Evolutionary conservation across 2,329 filamentous ascomycete species (phyloP), one percentile per base, ranked within the genome.

Genomic region (Leptographium galeiforme): DNA sequence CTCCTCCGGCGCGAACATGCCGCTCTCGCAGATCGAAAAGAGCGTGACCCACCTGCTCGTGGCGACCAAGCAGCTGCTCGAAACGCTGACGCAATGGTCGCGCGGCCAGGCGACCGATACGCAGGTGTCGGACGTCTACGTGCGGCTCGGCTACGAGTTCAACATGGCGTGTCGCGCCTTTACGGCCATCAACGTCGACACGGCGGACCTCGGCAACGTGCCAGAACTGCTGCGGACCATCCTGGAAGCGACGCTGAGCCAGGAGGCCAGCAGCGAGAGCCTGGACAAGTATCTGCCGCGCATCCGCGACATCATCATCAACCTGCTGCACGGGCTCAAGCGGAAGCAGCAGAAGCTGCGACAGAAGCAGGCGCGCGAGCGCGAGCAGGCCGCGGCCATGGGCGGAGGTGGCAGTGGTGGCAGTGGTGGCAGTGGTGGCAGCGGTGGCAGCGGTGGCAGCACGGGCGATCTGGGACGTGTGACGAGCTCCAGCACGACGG

Each of bases 251-350:
- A 98, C 93, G 1, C 76, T 98, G 39, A 97, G 91, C 67, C 93
- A 98, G 65, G 90, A 97, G 70, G 93, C 93, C 6, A 96, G 88
- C 61, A 84, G 90, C 50, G 85, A 94, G 65, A 96, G 90, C 67
- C 76, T 98, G 56, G 93, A 98, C 67, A 87, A 86, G 66, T 98
- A 95, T 67, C 74, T 98, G 36, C 93, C 93, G 1, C 82, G 87
- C 55, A 98, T 98, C 67, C 84, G 93, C 62, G 93, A 98, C 67
- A 98, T 98, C 63, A 98, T 98, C 65, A 97, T 98, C 68, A 96
- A 95, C 65, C 75, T 98, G 34, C 78, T 98, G 10, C 93, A 98
- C 66, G 93, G 93, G 2, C 71, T 98, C 58, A 98, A 98, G 73
- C 85, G 91, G 68, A 98, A 98, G 68, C 93, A 98, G 66, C 90